phyloP scores from a whole-genome alignment of 441 rosid species.

The Isatis lusitanica region DNA sequence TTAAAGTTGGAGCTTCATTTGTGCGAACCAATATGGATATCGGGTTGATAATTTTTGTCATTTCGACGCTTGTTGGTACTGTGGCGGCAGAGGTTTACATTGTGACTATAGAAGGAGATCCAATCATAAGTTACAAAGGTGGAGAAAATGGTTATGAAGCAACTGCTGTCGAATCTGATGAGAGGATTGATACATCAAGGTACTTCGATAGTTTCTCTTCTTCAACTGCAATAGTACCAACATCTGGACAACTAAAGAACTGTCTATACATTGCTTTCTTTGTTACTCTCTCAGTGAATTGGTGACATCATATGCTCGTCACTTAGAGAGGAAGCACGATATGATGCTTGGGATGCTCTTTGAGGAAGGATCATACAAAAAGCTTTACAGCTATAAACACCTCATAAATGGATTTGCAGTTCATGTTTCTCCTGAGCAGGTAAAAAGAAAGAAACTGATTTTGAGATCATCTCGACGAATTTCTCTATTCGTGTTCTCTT shows the following conservation, averaged over 20 bases:
- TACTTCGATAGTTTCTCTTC: constrained; percentile 9
- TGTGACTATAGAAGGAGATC: constrained; percentile 84
- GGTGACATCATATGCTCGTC: constrained; percentile 74
- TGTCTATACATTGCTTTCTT: not conserved
- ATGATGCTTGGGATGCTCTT: constrained; percentile 79
- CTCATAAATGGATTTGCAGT: constrained; percentile 92
- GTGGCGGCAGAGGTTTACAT: constrained; percentile 73
- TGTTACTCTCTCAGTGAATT: constrained; percentile 54
- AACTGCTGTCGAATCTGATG: constrained; percentile 74
- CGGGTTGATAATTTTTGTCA: constrained; percentile 28
- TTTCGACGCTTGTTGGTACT: constrained; percentile 39
- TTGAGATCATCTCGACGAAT: not conserved
- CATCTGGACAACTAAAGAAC: not conserved
- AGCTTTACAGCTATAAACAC: constrained; percentile 88
- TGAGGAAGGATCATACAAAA: constrained; percentile 69
- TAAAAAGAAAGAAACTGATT: constrained; percentile 30
- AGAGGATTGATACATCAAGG: constrained; percentile 77
- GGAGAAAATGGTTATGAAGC: constrained; percentile 85
- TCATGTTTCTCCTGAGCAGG: constrained; percentile 81
- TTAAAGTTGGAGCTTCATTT: constrained; percentile 26
- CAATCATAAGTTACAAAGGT: constrained; percentile 78
- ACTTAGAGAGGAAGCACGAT: constrained; percentile 88
- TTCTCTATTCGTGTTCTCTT: constrained; percentile 36
- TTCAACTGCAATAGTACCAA: not conserved
- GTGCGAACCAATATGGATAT: constrained; percentile 42